Evolutionary conservation across 108 stramenopile genomes (phyloP).

Genomic region (Skeletonema tropicum): DNA sequence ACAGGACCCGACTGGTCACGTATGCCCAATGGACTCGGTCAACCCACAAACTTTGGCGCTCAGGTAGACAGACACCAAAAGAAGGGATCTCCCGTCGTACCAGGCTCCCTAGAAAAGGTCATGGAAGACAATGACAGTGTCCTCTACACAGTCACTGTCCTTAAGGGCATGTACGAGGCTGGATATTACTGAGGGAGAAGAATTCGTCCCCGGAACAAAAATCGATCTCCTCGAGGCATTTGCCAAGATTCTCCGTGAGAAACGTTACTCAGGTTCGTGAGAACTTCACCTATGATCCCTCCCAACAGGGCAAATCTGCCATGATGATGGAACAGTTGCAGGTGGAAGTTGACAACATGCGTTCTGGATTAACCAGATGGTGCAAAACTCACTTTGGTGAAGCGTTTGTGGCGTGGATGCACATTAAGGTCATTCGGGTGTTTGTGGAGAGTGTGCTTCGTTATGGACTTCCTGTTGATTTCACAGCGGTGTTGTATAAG

Average conservation of each 20-base stretch:
- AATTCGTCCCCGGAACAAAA: slow-evolving; percentile 85
- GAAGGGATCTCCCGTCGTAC: slow-evolving; percentile 94
- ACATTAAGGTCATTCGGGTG: slow-evolving; percentile 96
- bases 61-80: slow-evolving; percentile 78
- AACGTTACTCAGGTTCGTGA: slow-evolving; percentile 91
- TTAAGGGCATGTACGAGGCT: slow-evolving; percentile 91
- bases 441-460: slow-evolving; percentile 97
- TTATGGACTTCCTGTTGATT: slow-evolving; percentile 96
- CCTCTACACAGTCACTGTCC: slow-evolving; percentile 91
- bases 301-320: slow-evolving; percentile 77
- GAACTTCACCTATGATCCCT: slow-evolving; percentile 81
- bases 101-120: slow-evolving; percentile 81
- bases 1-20: slow-evolving; percentile 84
- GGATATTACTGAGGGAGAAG: slow-evolving; percentile 91
- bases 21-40: slow-evolving; percentile 68
- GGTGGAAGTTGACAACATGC: slow-evolving; percentile 90
- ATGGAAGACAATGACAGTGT: slow-evolving; percentile 78
- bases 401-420: slow-evolving; percentile 97
- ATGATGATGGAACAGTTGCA: slow-evolving; percentile 82
- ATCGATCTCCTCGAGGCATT: slow-evolving; percentile 90
- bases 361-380: slow-evolving; percentile 91
- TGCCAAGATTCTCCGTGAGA: slow-evolving; percentile 83
- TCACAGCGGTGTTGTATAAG: slow-evolving; percentile 90
- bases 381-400: slow-evolving; percentile 98
- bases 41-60: slow-evolving; percentile 72